Base-by-base conservation (phyloP, 129 eudicot species). In the Lonicera japonica region DNA sequence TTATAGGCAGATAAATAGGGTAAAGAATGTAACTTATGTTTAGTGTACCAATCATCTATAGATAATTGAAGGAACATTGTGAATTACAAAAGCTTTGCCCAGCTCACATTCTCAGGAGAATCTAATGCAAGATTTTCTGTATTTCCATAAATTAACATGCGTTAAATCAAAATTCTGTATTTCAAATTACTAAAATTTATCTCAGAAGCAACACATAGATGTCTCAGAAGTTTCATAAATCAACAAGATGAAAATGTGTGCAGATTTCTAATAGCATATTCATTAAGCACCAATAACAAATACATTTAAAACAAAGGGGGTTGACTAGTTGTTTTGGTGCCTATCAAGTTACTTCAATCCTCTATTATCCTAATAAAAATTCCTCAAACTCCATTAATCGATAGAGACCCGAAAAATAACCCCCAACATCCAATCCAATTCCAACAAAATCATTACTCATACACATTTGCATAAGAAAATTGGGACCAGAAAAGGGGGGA, bases 391-490 rank as follows among this genome's bases (percentile, higher is more conserved):
- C 70, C 58, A 39, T n/a, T n/a, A n/a, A n/a, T n/a, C n/a, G n/a
- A n/a, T n/a, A n/a, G n/a, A n/a, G n/a, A n/a, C 54, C 16, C 7
- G 5, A 16, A 70, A 62, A 43, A 15, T 0, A 41, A 66, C 23
- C 67, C 60, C 19, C 15, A 34, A 2, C 63, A 56, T 57, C 60
- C 24, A 36, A 68, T 41, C 39, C 59, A 68, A 58, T 34, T 12
- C 51, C 20, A 36, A 69, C 64, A 48, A 53, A 73, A 54, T 40
- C 25, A 71, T 53, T 50, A 64, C 73, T 40, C 77, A 74, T 75
- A 77, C 76, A 81, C 80, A 75, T 70, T n/a, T 66, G 15, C 16
- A 58, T 51, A 53, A 56, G 54, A 64, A 71, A 62, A 43, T 38
- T 21, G 50, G 53, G 40, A 19, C 69, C 24, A 57, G 58, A 65